These are phyloP conservation scores for Blastocystis hominis DNA, from an alignment of 352 stramenopile genomes.

Conservation along the genomic window DNA sequence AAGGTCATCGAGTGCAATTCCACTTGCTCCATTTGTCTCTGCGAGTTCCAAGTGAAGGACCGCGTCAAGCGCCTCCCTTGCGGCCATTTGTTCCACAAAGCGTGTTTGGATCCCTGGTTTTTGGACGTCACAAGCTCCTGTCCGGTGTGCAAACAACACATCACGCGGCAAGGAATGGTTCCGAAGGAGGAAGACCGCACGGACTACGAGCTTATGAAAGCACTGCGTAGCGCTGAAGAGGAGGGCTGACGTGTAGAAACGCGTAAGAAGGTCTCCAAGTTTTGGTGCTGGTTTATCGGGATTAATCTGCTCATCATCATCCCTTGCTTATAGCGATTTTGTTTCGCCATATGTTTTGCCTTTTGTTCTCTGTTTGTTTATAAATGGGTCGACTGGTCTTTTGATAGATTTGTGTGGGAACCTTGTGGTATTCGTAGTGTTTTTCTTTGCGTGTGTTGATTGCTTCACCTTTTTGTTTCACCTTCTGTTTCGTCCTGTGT, in stretches of 20 bases:
- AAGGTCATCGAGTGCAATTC: background rate
- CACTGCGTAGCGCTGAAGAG: background rate
- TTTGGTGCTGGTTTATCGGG: constrained; percentile 1
- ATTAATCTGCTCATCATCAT: background rate
- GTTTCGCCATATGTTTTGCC: background rate
- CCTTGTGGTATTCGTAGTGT: too few species aligned
- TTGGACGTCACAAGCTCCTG: background rate
- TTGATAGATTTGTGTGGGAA: too few species aligned
- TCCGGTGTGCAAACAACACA: background rate
- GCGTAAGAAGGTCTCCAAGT: background rate
- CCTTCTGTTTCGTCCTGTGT: too few species aligned
- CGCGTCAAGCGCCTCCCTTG: constrained; percentile 13
- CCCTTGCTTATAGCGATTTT: background rate
- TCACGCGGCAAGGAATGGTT: constrained; percentile 6
- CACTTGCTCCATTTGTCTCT: background rate
- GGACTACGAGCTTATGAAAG: background rate
- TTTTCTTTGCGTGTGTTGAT: too few species aligned
- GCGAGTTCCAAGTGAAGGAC: background rate
- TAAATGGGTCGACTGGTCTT: background rate
- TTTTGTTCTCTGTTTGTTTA: background rate
- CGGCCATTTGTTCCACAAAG: constrained; percentile 6
- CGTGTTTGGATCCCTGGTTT: constrained; percentile 28
- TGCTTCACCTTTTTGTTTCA: too few species aligned
- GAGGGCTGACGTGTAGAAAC: background rate
- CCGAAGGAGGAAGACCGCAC: background rate